Evolutionary conservation across 768 basidiomycete species (phyloP).

Genomic region (Mycena maculata): DNA sequence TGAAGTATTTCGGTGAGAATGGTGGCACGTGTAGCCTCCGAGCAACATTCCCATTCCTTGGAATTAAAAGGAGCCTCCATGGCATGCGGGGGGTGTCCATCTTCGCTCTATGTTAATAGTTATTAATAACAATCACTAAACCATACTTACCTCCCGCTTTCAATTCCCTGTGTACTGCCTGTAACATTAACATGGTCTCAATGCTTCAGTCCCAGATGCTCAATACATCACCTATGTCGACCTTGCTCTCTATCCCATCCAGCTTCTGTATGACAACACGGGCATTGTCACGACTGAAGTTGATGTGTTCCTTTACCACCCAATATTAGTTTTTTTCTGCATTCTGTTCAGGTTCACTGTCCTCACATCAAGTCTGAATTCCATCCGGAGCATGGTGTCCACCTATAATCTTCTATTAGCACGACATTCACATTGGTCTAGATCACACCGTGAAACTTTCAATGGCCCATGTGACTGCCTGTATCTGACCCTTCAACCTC

Average conservation of each 20-base stretch:
- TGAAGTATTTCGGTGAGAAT: too few species aligned
- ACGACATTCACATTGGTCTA: too few species aligned
- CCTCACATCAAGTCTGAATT: background rate
- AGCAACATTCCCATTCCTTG: background rate
- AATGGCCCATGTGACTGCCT: constrained; percentile 6
- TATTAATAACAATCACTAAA: background rate
- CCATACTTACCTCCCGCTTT: background rate
- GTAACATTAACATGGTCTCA: too few species aligned
- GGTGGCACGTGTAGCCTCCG: too few species aligned
- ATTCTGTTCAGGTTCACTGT: too few species aligned
- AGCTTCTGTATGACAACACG: too few species aligned
- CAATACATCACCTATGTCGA: too few species aligned
- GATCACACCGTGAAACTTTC: constrained; percentile 18
- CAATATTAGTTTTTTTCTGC: too few species aligned
- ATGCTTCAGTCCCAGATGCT: too few species aligned
- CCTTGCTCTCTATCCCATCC: too few species aligned
- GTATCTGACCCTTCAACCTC: background rate
- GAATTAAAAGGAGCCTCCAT: background rate
- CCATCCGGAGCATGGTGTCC: constrained; percentile 16
- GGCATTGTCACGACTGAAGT: too few species aligned
- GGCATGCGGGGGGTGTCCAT: background rate
- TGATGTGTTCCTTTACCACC: background rate
- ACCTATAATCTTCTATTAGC: constrained; percentile 3
- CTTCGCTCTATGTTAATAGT: background rate
- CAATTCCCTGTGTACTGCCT: background rate